Base-by-base conservation (phyloP, 371 early-diverging fungal species). In the Gilbertella persicaria region DNA sequence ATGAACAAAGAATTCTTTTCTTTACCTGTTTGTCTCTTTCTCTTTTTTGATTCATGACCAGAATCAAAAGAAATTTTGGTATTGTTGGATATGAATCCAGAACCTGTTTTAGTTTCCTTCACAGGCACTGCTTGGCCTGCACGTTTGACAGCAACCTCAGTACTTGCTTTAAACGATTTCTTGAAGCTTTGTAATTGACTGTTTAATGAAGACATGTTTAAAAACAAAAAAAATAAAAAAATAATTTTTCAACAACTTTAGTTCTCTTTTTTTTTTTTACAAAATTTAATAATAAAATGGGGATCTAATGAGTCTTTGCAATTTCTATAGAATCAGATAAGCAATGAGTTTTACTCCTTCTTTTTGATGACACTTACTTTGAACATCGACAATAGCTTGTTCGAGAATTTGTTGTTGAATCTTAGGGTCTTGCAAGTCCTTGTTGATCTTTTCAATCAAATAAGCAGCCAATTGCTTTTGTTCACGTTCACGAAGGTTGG, bases 401-500 rank as follows among this genome's bases (percentile, higher is more conserved):
- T 74, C 76, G 51, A 83, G 64, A 53, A 83, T 77, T 52, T 74
- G 68, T 59, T 79, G 75, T 66, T 83, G 84, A 49, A 81, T 69
- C 82, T 90, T 93, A 66, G 93, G 88, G 76, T 89, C 92, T 60
- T 79, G 60, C 43, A 97, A 83, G 60, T 89, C 84, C 63, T 75
- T 79, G 68, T 88, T 85, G 67, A 96, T 84, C 75, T 83, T 87
- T 68, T 82, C 86, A 60, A 96, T 91, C 77, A 97, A 89, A 67
- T 82, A 75, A 49, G 84, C 82, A 53, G 91, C 91, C 67, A 96
- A 76, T 45, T 88, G 80, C 83, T 87, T 88, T 80, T 97, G 97
- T 79, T 95, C 92, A 58, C 83, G 86, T 73, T 96, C 95, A 73
- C 97, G 94, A 53, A 97, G 83, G 33, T 80, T 81, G 64, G 89